phyloP scores from a whole-genome alignment of 2,329 filamentous ascomycete genomes.

The Fusarium newnesense region DNA sequence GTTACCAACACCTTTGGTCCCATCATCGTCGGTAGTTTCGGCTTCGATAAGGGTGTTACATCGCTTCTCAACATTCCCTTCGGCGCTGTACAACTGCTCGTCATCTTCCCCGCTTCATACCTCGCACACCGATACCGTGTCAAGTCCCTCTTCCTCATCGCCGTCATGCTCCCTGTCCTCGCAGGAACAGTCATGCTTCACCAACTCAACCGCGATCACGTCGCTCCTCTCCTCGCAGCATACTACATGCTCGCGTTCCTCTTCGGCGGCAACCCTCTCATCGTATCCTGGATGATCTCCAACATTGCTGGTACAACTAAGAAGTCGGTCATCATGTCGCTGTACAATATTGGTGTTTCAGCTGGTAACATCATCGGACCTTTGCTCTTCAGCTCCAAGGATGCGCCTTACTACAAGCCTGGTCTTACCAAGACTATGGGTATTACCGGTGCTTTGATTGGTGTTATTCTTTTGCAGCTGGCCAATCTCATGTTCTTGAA shows the following conservation, averaged over 20 bases:
- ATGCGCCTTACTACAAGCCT: slow-evolving; percentile 68
- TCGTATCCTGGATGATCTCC: slow-evolving; percentile 75
- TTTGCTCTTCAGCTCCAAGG: slow-evolving; percentile 66
- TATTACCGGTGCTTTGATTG: slow-evolving; percentile 64
- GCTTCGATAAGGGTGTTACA: slow-evolving; percentile 66
- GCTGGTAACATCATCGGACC: slow-evolving; percentile 76
- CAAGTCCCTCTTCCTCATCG: slow-evolving; percentile 66
- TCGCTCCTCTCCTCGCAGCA: slow-evolving; percentile 61
- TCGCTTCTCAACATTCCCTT: slow-evolving; percentile 75
- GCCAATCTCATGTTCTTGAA: slow-evolving; percentile 67
- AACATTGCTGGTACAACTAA: slow-evolving; percentile 77
- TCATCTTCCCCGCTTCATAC: slow-evolving; percentile 69
- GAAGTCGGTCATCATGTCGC: slow-evolving; percentile 70
- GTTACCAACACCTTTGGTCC: slow-evolving; percentile 74
- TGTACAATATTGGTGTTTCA: slow-evolving; percentile 71
- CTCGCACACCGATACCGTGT: slow-evolving; percentile 65
- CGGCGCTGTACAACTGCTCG: slow-evolving; percentile 67
- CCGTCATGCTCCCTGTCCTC: slow-evolving; percentile 68
- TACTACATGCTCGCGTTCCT: slow-evolving; percentile 76
- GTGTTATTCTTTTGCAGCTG: slow-evolving; percentile 63
- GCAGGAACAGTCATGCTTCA: slow-evolving; percentile 69
- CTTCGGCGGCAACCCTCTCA: slow-evolving; percentile 72
- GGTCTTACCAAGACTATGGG: slow-evolving; percentile 66
- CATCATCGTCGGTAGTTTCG: slow-evolving; percentile 69
- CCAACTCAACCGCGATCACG: slow-evolving; percentile 55